Percentiles rank a stretch among this genome's conserved stretches.
Conservation (phyloP, 352 stramenopile genomes). For the Pythium diclinum region DNA sequence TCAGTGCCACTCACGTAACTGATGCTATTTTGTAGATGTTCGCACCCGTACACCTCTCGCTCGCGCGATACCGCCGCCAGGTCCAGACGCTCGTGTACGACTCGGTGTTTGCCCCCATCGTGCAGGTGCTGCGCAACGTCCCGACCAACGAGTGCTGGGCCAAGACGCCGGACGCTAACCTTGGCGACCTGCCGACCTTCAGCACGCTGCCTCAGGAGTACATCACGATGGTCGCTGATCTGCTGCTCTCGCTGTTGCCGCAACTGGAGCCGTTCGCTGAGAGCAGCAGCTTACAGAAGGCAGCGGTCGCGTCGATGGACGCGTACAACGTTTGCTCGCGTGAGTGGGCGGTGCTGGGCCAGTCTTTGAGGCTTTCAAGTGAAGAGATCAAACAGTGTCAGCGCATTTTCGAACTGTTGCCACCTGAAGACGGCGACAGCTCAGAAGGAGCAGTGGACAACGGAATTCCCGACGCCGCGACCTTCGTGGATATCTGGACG, state of each 20-base stretch:
- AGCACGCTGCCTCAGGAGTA: slow-evolving; percentile 82
- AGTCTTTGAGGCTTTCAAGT: slow-evolving; percentile 43
- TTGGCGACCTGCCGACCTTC: slow-evolving; percentile 69
- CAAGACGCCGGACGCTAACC: slow-evolving; percentile 38
- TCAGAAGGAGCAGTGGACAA: slow-evolving; percentile 12
- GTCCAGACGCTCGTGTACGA: slow-evolving; percentile 74
- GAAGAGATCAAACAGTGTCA: slow-evolving; percentile 45
- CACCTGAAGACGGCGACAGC: slow-evolving; percentile 3
- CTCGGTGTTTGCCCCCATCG: slow-evolving; percentile 65
- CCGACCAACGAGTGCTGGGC: slow-evolving; percentile 52
- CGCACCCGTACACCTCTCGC: slow-evolving; percentile 10
- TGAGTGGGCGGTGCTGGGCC: slow-evolving; percentile 51
- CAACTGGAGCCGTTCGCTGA: slow-evolving; percentile 81
- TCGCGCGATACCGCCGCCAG: slow-evolving; percentile 23
- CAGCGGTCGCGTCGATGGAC: slow-evolving; percentile 49
- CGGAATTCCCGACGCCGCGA: slow-evolving; percentile 21
- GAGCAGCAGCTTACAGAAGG: slow-evolving; percentile 57
- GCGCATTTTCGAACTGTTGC: slow-evolving; percentile 36
- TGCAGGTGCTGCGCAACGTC: slow-evolving; percentile 41
- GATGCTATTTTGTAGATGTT: slow-evolving; percentile 16
- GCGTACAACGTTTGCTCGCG: slow-evolving; percentile 47
- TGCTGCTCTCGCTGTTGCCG: slow-evolving; percentile 73
- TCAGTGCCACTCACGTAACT: neutral
- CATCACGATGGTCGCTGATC: slow-evolving; percentile 76
- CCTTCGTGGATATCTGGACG: slow-evolving; percentile 82